phyloP scores from a whole-genome alignment of 2,329 filamentous ascomycete species.

The Phyllosticta citribraziliensis region DNA sequence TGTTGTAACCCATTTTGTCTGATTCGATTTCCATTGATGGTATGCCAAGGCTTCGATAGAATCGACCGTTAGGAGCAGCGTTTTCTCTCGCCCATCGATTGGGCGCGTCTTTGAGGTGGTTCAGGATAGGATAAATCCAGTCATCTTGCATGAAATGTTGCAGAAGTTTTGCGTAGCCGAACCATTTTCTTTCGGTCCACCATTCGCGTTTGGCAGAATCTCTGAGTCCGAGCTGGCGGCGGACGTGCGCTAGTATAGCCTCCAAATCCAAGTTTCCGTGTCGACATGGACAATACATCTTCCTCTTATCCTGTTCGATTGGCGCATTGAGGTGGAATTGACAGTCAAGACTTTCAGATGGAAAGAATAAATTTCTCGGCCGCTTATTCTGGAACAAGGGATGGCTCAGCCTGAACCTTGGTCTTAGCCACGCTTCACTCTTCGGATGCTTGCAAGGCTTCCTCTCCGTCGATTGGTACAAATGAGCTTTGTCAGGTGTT shows the following conservation, averaged over 20 bases:
- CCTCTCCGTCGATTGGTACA: not conserved
- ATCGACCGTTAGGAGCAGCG: no score
- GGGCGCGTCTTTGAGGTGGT: not conserved
- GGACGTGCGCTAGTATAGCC: not conserved
- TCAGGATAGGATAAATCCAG: not conserved
- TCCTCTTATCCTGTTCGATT: not conserved
- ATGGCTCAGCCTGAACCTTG: not conserved
- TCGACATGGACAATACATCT: not conserved
- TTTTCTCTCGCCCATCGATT: not conserved
- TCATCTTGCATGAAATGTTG: not conserved
- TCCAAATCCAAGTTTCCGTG: not conserved
- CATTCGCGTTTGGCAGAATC: not conserved
- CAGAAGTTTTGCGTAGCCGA: not conserved
- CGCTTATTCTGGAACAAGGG: not conserved
- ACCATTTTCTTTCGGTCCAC: not conserved
- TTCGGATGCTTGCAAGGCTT: not conserved
- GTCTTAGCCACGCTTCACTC: not conserved
- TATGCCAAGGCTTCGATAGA: not conserved
- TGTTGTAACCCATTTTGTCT: not conserved
- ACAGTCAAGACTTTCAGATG: not conserved
- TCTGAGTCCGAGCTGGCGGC: not conserved
- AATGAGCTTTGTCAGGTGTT: not conserved
- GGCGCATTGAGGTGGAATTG: not conserved
- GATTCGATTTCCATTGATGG: not conserved
- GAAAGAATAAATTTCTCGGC: not conserved